Base-by-base conservation (phyloP, 257 asterid species). In the Lithospermum erythrorhizon region DNA sequence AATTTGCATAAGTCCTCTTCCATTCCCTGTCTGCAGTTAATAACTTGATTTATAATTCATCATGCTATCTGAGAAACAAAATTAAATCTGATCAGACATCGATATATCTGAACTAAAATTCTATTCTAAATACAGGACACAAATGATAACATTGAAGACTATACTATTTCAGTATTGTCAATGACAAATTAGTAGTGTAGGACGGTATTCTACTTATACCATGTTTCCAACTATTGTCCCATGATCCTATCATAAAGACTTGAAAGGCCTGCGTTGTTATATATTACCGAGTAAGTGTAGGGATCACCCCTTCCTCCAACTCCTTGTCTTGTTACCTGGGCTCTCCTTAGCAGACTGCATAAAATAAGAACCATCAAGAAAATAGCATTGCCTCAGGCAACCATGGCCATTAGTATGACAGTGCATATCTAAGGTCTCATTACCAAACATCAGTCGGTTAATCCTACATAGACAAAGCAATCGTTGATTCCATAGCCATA, bases 231-330 rank as follows among this genome's bases (percentile, higher is more conserved):
- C 6, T 56, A 3, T 22, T 19, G 0, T 53, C 14, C 27, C n/a
- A 47, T 4, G 13, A 6, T 14, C 14, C 27, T n/a, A 47, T 4
- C n/a, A 13, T 14, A 6, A 61, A 25, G 11, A 35, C 19, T 2
- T 9, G 18, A 47, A 65, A 52, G 55, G 49, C 49, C 13, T 29
- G n/a, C 51, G 14, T 41, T 41, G 51, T 51, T 81, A 89, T 95
- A 13, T 41, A 57, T 51, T 81, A 89, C 95, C 95, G 58, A 71
- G 82, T 93, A 93, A 70, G 81, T 78, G 75, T 66, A 93, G 6
- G 98, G 98, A 78, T 88, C 95, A 3, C 57, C 22, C 4, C 95
- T 95, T 18, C 95, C 98, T 67, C 98, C 98, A 54, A 84, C 87
- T 27, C 98, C 97, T 52, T 49, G 69, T 73, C 98, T 84, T 79